Evolutionary conservation across 129 eudicot genomes (phyloP), one percentile per base, ranked within the genome.

Genomic region (Dittrichia graveolens): DNA sequence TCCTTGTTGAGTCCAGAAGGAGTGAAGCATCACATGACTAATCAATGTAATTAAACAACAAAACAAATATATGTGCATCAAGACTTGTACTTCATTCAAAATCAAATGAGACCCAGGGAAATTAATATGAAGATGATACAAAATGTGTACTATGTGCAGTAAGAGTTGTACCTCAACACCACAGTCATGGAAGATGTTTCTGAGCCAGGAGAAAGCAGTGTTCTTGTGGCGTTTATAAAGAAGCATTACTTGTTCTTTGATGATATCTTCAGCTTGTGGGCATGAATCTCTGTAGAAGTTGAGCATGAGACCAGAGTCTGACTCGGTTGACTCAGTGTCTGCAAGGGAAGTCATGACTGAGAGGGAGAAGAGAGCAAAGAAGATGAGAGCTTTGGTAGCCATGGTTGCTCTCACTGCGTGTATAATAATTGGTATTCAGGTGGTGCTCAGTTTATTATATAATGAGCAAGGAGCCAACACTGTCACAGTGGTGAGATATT

Each of bases 181-280:
- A 87, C 99, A 94, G 79, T 94, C 99, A 84, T 94, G 99, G 89
- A 94, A 94, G 86, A 94, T 94, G 88, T 94, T 94, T 73, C 99
- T 90, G 73, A 90, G 97, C 99, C 99, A 94, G 60, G 99, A 94
- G 79, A 94, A 94, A 52, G 99, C 99, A 78, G 99, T 94, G 91
- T 94, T 90, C 88, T 94, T 94, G 88, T 94, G 99, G 91, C 99
- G 97, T 73, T 94, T 94, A 94, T 94, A 94, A 40, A 94, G 99
- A 57, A 94, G 97, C 83, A 71, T 82, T 53, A 94, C 99, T 84
- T 94, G 97, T 80, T 94, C 97, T 75, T 60, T 86, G 88, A 94
- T 88, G 76, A 94, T 86, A 3, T 94, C 99, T 80, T 94, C 97
- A 65, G 99, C 99, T 73, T 90, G 99, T 43, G 99, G 99, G 66